Evolutionary conservation across 495 filamentous ascomycete genomes (phyloP), one percentile per base, ranked within the genome.

Genomic region (Melanomma pulvis-pyrius): DNA sequence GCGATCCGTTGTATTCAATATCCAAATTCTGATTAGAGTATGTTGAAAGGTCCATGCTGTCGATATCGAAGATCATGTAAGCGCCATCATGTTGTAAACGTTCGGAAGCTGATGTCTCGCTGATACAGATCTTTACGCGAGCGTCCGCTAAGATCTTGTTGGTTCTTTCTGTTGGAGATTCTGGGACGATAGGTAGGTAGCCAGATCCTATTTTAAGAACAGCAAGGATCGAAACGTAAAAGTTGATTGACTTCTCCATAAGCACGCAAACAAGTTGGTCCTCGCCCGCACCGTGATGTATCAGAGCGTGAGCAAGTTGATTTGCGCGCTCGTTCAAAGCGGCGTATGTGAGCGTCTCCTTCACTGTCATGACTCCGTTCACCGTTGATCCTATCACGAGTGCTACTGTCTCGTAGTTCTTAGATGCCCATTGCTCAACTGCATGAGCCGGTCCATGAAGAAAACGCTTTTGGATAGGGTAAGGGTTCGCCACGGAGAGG

Each of bases 191-290:
- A 0, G 90, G 88, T 48, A 93, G 74, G 73, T 93, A 92, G 30
- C 87, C 91, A 58, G 86, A 87, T 9, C 90, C 90, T 13, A 83
- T 76, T 63, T 93, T 92, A 2, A 90, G 71, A 19, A 89, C 82
- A 0, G 87, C 92, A 24, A 96, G 78, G 25, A 93, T 87, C 0
- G 86, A 80, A 24, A 86, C 78, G 72, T 93, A 93, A 0, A 91
- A 76, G 6, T 87, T 75, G 1, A 86, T 65, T 0, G 84, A 89
- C 66, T 91, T 92, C 25, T 91, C 83, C 82, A 92, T 86, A 24
- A 85, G 79, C 17, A 96, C 83, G 28, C 84, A 85, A 26, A 93
- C 76, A 13, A 90, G 76, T 13, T 85, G 80, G 9, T 83, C 82
- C 1, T 79, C 72, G 0, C 70, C 62, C 8, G 83, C 75, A 1